A percentile compares a stretch with the other conserved stretches of the same genome.
Evolutionary conservation across 2,329 filamentous ascomycete species (phyloP).

Genomic region (Fusarium sp.): DNA sequence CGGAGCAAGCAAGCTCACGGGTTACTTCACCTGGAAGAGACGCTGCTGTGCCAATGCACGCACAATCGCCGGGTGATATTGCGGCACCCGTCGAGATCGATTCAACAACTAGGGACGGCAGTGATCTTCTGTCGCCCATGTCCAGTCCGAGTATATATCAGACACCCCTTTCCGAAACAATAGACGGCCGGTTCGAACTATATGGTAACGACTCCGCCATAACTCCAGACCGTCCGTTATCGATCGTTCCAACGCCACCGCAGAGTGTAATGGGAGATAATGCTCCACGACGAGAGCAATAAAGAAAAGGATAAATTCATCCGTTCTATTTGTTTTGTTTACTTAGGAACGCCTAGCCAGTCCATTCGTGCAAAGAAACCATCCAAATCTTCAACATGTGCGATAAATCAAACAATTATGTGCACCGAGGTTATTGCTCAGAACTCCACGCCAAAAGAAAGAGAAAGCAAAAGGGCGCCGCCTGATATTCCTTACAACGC

Average conservation of each 20-base stretch:
- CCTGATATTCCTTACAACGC: slow-evolving; percentile 33
- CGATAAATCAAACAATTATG: slow-evolving; percentile 36
- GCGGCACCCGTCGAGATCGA: slow-evolving; percentile 66
- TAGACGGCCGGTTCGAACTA: slow-evolving; percentile 56
- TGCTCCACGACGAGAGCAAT: slow-evolving; percentile 10
- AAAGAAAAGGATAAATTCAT: slow-evolving; percentile 13
- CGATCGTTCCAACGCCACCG: slow-evolving; percentile 42
- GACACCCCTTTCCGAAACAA: slow-evolving; percentile 42
- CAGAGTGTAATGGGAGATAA: slow-evolving; percentile 31
- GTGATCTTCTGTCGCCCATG: slow-evolving; percentile 31
- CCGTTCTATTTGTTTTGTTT: slow-evolving; percentile 37
- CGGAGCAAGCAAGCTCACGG: slow-evolving; percentile 48
- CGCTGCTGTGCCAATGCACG: slow-evolving; percentile 56
- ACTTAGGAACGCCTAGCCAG: slow-evolving; percentile 45
- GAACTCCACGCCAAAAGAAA: slow-evolving; percentile 42
- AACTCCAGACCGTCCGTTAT: slow-evolving; percentile 29
- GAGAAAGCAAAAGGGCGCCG: slow-evolving; percentile 19
- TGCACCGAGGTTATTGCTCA: slow-evolving; percentile 31
- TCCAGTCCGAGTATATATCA: slow-evolving; percentile 34
- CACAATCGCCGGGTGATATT: slow-evolving; percentile 62
- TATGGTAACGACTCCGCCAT: slow-evolving; percentile 51
- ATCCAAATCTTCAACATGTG: slow-evolving; percentile 37
- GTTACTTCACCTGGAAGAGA: slow-evolving; percentile 48
- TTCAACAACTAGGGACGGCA: slow-evolving; percentile 43
- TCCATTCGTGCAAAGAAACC: slow-evolving; percentile 38